Evolutionary conservation across 164 flowering plant genomes (phyloP), one percentile per base, ranked within the genome.

Genomic region (Cinnamomum micranthum): DNA sequence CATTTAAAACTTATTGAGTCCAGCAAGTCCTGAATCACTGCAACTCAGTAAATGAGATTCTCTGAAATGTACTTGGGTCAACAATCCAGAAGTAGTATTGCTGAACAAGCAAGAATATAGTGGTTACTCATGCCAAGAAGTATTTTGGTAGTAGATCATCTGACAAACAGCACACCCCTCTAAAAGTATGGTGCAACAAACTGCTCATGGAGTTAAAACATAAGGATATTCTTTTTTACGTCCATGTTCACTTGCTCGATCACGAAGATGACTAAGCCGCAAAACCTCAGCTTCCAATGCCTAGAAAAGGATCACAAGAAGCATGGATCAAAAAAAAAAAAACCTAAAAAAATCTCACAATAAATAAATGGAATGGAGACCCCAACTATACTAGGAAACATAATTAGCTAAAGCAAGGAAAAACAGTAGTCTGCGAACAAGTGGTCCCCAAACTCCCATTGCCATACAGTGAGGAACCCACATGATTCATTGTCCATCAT

Each of bases 191-290:
- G 52, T 59, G 4, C 9, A 64, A 35, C 2, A 55, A 31, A 51
- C 27, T 22, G 12, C 51, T n/a, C 14, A 76, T 50, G 50, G 1
- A 35, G 23, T 13, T 14, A 7, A 25, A 66, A 50, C 25, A 70
- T 60, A 93, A 93, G 99, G 99, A 95, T 95, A 95, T 93, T 93
- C 95, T 72, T 92, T 95, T 77, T 87, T 84, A 27, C 84, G 93
- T 59, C 99, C 99, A 65, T 74, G 79, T 65, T 95, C 99, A 85
- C 98, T 95, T 60, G 99, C 99, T 65, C 99, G 91, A 81, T 93
- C 99, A 80, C 99, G 92, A 74, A 95, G 97, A 88, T 95, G 97
- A 82, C 89, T 83, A 27, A 95, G 88, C 69, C 96, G 88, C 73
- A 86, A 66, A 31, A 81, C 85, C 87, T 95, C 99, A 20, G 94